Conservation (phyloP, 2,329 filamentous ascomycete genomes). For the Ophiognomonia clavigignenti-juglandacearum region DNA sequence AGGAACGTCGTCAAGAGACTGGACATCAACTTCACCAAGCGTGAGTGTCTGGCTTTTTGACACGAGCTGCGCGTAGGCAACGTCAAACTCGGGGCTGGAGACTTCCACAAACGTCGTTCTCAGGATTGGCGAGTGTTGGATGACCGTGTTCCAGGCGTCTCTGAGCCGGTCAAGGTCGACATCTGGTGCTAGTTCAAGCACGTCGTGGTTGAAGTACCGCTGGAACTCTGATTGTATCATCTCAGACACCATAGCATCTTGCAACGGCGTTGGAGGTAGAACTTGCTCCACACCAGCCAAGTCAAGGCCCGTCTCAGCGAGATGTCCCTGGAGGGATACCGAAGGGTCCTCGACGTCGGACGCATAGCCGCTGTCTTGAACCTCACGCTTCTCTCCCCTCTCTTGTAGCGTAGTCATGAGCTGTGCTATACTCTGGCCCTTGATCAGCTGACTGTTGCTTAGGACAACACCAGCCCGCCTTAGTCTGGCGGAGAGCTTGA, state of each 20-base stretch:
- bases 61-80: slow-evolving; percentile 47
- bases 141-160: slow-evolving; percentile 56
- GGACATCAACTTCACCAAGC: slow-evolving; percentile 22
- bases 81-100: slow-evolving; percentile 51
- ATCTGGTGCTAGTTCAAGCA: slow-evolving; percentile 54
- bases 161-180: slow-evolving; percentile 54
- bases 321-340: slow-evolving; percentile 31
- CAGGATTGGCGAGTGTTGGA: slow-evolving; percentile 62
- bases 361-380: slow-evolving; percentile 8
- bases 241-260: slow-evolving; percentile 80
- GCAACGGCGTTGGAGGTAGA: slow-evolving; percentile 73
- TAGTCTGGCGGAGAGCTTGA: slow-evolving; percentile 73
- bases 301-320: slow-evolving; percentile 28
- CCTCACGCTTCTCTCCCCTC: slow-evolving; percentile 1
- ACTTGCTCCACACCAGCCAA: slow-evolving; percentile 48
- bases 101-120: slow-evolving; percentile 69
- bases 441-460: slow-evolving; percentile 73
- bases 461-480: slow-evolving; percentile 56
- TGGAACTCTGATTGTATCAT: slow-evolving; percentile 71
- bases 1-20: slow-evolving; percentile 28
- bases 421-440: slow-evolving; percentile 58
- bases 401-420: slow-evolving; percentile 40
- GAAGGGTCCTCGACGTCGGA: slow-evolving; percentile 22
- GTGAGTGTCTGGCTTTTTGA: slow-evolving; percentile 20
- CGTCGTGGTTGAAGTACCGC: slow-evolving; percentile 82